Base-by-base conservation (phyloP, 2,329 filamentous ascomycete genomes). In the Botrytis sinoallii region DNA sequence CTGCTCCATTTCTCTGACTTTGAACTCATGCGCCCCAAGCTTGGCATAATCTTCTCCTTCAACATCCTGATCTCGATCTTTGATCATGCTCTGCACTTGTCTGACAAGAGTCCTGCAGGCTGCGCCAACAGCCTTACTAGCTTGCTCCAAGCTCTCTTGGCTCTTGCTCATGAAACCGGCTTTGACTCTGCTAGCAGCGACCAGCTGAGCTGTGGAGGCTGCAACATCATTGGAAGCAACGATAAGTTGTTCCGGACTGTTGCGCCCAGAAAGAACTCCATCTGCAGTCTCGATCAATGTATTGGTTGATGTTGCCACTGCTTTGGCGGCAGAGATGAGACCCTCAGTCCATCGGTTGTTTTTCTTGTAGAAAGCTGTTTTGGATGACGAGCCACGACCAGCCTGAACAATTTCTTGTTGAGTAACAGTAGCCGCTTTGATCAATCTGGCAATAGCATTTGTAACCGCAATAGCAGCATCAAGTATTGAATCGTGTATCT, bases 271-370 rank as follows among this genome's bases (percentile, higher is more conserved):
- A 73, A 99, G 91, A 57, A 99, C 96, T 32, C 95, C 96, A 81
- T 99, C 96, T 0, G 96, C 96, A 10, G 96, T 99, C 86, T 99
- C 96, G 80, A 99, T 99, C 78, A 99, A 89, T 60, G 92, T 96
- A 84, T 98, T 98, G 18, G 96, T 99, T 25, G 94, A 97, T 2
- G 89, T 88, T 4, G 96, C 96, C 29, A 99, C 96, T 0, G 96
- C 96, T 85, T 99, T 99, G 77, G 96, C 95, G 0, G 96, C 96
- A 55, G 94, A 97, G 81, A 99, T 98, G 75, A 99, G 90, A 66
- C 96, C 96, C 81, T 99, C 96, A 0, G 96, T 99, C 96, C 96
- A 99, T 70, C 96, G 90, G 85, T 98, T 99, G 88, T 99, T 98
- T 87, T 98, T 98, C 88, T 98, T 98, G 90, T 99, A 99, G 83